Base-by-base conservation (phyloP, 1,284 basidiomycete genomes). In the Fomitopsis schrenkii region DNA sequence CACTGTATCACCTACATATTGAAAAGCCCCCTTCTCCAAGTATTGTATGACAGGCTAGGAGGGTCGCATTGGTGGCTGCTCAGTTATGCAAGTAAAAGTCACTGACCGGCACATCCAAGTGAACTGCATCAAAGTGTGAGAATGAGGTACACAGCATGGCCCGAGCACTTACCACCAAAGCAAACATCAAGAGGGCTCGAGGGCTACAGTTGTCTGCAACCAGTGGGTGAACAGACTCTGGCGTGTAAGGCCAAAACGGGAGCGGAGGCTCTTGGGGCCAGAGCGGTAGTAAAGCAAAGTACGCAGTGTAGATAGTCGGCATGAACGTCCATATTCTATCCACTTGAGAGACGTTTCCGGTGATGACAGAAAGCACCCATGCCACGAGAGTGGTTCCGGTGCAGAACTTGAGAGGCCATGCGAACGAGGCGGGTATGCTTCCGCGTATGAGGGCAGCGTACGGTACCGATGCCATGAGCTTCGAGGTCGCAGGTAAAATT, bases 341-440 rank as follows among this genome's bases (percentile, higher is more conserved):
- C 35, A 96, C 93, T 75, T 95, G 93, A 7, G 89, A 92, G 54
- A 93, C 90, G 69, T 96, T 96, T 36, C 85, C 82, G 0, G 90
- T 94, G 35, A 91, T 59, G 26, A 91, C 55, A 8, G 87, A 89
- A 5, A 83, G 69, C 9, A 89, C 65, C 68, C 83, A 92, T 9
- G 83, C 80, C 1, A 71, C 71, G 5, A 72, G 62, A 0, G 84
- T 84, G 0, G 75, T 73, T 44, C 78, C 79, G 0, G 80, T 60
- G 65, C 86, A 89, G 68, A 90, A 82, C 67, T 86, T 82, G 53
- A 83, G 75, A 19, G 89, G 88, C 85, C 86, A 90, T 48, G 76
- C 72, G 45, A 84, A 77, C 4, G 78, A 70, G 10, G 76, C 75
- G 2, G 74, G 68, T 10, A 77, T 65, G 40, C 70, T 71, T 26